phyloP scores from a whole-genome alignment of 345 rosid genomes.

The Citrus cavaleriei region DNA sequence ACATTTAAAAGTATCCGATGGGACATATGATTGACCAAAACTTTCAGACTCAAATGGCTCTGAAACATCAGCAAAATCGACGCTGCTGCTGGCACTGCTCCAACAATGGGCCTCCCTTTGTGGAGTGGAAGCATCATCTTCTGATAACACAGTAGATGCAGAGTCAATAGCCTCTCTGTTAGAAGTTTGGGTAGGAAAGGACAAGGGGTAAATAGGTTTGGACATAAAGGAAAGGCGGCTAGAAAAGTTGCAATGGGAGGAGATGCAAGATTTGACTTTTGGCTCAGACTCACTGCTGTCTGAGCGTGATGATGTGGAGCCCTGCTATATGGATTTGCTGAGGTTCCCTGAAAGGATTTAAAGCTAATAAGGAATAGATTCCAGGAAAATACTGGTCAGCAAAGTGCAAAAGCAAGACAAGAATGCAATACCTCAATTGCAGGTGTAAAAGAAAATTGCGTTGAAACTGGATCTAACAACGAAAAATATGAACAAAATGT shows the following conservation, averaged over 20 bases:
- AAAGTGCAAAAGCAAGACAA: background rate
- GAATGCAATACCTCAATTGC: slow-evolving; percentile 32
- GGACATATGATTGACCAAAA: slow-evolving; percentile 14
- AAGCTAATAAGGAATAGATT: slow-evolving; percentile 10
- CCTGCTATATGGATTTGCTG: slow-evolving; percentile 36
- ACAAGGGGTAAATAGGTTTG: slow-evolving; percentile 60
- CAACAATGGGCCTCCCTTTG: slow-evolving; percentile 42
- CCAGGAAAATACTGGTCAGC: background rate
- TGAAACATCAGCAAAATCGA: slow-evolving; percentile 38
- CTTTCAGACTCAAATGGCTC: slow-evolving; percentile 37
- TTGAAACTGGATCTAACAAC: slow-evolving; percentile 33
- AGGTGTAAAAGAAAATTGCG: slow-evolving; percentile 30
- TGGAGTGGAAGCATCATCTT: slow-evolving; percentile 18
- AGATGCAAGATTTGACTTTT: slow-evolving; percentile 28
- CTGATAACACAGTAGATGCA: slow-evolving; percentile 18
- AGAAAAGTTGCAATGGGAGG: slow-evolving; percentile 44
- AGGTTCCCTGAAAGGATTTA: slow-evolving; percentile 30
- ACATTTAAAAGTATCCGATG: slow-evolving; percentile 37
- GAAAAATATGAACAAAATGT: slow-evolving; percentile 7
- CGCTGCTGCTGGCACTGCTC: slow-evolving; percentile 53
- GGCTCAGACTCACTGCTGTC: slow-evolving; percentile 49
- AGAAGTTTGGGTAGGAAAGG: slow-evolving; percentile 29
- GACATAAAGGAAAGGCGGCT: slow-evolving; percentile 41
- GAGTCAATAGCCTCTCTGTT: slow-evolving; percentile 22
- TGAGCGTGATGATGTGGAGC: slow-evolving; percentile 42